Evolutionary conservation across 805 yeast genomes (phyloP).

Genomic region (Ogataea thermomethanolica): DNA sequence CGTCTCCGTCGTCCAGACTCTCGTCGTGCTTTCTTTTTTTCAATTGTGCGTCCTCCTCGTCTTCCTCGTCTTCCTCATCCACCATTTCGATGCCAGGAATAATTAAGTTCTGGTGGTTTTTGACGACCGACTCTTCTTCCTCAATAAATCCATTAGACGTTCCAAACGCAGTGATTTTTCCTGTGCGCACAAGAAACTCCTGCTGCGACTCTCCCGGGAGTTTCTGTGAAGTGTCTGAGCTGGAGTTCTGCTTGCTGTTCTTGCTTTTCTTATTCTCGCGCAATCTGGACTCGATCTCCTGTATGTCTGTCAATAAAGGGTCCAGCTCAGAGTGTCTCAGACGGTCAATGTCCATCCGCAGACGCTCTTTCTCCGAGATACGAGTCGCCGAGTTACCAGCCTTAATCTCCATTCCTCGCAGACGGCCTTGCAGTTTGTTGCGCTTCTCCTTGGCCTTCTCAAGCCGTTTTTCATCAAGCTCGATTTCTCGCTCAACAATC

Average conservation of each 20-base stretch:
- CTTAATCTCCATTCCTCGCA: conserved; percentile 45
- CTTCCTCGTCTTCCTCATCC: conserved; percentile 20
- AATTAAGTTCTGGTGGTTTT: conserved; percentile 41
- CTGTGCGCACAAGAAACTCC: conserved; percentile 82
- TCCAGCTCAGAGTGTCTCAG: conserved; percentile 48
- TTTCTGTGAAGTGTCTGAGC: conserved; percentile 30
- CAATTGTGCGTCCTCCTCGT: conserved; percentile 16
- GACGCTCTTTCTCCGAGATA: conserved; percentile 58
- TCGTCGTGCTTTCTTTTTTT: conserved; percentile 3
- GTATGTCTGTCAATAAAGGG: conserved; percentile 55
- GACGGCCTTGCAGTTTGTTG: conserved; percentile 40
- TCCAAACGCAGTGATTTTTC: conserved; percentile 93
- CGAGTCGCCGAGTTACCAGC: conserved; percentile 52
- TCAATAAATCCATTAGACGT: conserved; percentile 55
- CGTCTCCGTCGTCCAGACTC: conserved; percentile 81
- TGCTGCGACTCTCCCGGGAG: conserved; percentile 72
- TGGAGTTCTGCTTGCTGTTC: conserved; percentile 6
- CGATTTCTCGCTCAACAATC: conserved; percentile 59
- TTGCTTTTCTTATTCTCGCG: conserved; percentile 24
- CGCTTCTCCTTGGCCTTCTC: conserved; percentile 56
- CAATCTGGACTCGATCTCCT: conserved; percentile 50
- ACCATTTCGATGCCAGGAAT: conserved; percentile 45
- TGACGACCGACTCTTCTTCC: conserved; percentile 31
- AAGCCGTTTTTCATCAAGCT: conserved; percentile 72
- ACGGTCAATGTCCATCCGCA: conserved; percentile 51